Conservation (phyloP, 768 basidiomycete genomes). For the Kwoniella dendrophila region DNA sequence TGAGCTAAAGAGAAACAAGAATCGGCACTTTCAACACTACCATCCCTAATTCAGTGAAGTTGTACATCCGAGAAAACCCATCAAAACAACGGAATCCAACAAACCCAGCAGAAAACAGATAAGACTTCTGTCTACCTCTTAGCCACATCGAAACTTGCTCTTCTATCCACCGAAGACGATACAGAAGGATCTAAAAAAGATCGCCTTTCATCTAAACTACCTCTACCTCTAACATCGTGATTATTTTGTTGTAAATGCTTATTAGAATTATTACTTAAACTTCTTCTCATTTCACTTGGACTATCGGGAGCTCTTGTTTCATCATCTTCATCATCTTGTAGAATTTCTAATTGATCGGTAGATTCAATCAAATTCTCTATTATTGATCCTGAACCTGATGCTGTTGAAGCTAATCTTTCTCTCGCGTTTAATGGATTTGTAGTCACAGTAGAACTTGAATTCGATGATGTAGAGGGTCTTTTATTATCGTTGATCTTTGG, state of each 20-base stretch:
- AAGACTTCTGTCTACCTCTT: neutral
- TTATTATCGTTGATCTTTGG: neutral
- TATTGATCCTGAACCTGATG: too few relatives aligned
- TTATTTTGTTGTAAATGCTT: neutral
- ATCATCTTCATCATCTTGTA: neutral
- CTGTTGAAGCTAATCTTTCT: slow-evolving; percentile 33
- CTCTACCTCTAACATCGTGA: neutral
- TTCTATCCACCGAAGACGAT: neutral
- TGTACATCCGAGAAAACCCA: too few relatives aligned
- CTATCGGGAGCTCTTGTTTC: slow-evolving; percentile 16
- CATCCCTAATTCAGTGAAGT: too few relatives aligned
- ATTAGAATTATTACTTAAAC: neutral
- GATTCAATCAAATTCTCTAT: slow-evolving; percentile 3
- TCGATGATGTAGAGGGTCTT: neutral
- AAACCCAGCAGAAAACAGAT: neutral
- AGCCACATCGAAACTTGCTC: slow-evolving; percentile 11
- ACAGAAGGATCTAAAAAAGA: neutral
- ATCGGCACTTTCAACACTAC: too few relatives aligned
- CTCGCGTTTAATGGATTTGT: slow-evolving; percentile 30
- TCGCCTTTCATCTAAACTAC: slow-evolving; percentile 6
- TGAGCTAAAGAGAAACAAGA: too few relatives aligned
- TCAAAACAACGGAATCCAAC: too few relatives aligned
- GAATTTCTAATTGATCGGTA: neutral
- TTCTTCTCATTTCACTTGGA: slow-evolving; percentile 20
- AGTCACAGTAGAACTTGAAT: neutral